Base-by-base conservation (phyloP, 768 basidiomycete species). In the Lactarius akahatsu region DNA sequence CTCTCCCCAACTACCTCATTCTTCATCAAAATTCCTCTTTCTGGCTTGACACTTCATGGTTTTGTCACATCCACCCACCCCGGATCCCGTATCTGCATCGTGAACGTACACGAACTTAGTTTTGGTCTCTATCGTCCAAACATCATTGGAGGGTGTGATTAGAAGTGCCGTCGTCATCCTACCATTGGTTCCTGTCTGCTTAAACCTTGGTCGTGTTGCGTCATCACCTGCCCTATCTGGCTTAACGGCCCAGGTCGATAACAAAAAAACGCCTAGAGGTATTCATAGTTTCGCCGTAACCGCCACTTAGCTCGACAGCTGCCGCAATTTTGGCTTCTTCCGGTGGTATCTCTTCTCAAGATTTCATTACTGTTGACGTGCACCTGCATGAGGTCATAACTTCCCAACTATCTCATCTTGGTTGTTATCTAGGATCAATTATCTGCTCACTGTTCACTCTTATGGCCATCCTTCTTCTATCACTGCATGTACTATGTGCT, bases 211-310 rank as follows among this genome's bases (percentile, higher is more conserved):
- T 28, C 34, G 26, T 30, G 40, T 59, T 67, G 66, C 66, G 66
- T 67, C 66, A 67, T 63, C 52, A 20, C 54, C 36, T 63, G 26
- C 66, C 66, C 54, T 59, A 67, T 67, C 62, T 40, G 32, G 62
- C 52, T n/a, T 40, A n/a, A 54, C 66, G 23, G 55, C n/a, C 11
- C 62, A 60, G 52, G 62, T 59, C 32, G 58, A 63, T 63, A 40
- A 63, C 30, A 30, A 30, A 30, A 30, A 30, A 30, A 30, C 32
- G 62, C 62, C 58, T 63, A n/a, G 52, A 67, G 62, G 58, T 56
- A 23, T 32, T 67, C 66, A 56, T 60, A 23, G 38, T 28, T 63
- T 47, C 54, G 52, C 62, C 50, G 57, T 58, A 56, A 55, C 26
- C 23, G 38, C 32, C 16, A 41, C 16, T 63, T 36, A 45, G 26